Conservation (phyloP, 1,139 yeast genomes). For the Blastobotrys capitulatus region DNA sequence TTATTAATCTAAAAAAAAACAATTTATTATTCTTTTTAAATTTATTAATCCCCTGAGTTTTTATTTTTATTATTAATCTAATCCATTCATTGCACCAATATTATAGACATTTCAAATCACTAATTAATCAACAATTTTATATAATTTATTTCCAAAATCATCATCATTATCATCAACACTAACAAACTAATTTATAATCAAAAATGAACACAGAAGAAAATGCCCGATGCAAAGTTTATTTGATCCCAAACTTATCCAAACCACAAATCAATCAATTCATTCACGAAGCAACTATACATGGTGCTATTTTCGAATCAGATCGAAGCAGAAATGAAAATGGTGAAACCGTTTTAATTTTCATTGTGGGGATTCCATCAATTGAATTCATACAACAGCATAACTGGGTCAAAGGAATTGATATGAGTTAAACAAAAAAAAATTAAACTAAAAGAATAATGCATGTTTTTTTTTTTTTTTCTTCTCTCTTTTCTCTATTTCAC, state of each 20-base stretch:
- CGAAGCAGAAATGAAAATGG: neutral
- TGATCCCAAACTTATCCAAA: neutral
- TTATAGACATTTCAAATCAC: too few relatives aligned
- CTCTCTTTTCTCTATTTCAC: too few relatives aligned
- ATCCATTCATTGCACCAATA: too few relatives aligned
- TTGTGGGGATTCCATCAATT: conserved; percentile 9
- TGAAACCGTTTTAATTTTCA: conserved; percentile 3
- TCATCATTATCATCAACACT: neutral
- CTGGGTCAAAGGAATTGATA: conserved; percentile 10
- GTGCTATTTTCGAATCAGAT: conserved; percentile 4
- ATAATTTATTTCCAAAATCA: neutral
- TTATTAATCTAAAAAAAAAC: too few relatives aligned
- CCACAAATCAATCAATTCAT: conserved; percentile 6
- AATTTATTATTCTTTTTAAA: too few relatives aligned
- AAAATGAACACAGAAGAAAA: conserved; percentile 2
- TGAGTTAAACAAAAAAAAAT: conserved; percentile 4
- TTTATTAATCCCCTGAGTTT: too few relatives aligned
- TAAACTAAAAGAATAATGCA: neutral
- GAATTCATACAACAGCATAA: conserved; percentile 10
- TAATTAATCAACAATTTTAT: too few relatives aligned
- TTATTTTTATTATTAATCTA: too few relatives aligned
- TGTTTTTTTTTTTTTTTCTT: neutral
- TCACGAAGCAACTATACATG: conserved; percentile 6
- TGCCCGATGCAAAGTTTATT: conserved; percentile 6
- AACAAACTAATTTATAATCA: neutral